A percentile compares a stretch with the other conserved stretches of the same genome.
These are phyloP conservation scores for Zelopaecilomyces penicillatus DNA, from an alignment of 2,329 filamentous ascomycete species.

Conservation along the genomic window DNA sequence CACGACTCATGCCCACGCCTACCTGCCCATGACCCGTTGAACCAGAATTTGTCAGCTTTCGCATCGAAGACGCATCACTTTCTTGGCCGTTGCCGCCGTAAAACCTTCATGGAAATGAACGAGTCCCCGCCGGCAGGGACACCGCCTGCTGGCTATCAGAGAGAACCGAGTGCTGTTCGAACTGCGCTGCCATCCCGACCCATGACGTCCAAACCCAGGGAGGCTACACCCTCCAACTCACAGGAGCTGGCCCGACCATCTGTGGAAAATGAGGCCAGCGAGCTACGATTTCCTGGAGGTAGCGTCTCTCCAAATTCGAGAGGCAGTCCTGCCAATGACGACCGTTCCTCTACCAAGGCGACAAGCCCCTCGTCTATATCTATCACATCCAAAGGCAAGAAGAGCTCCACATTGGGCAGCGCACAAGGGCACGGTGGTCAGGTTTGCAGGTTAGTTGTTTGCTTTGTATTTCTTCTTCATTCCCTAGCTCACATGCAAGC, in stretches of 20 bases:
- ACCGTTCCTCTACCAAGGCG: conserved; percentile 15
- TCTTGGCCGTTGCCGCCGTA: not conserved
- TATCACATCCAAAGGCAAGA: conserved; percentile 11
- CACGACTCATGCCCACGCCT: no score
- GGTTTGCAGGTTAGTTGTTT: conserved; percentile 56
- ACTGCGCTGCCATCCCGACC: conserved; percentile 31
- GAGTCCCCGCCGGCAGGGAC: conserved; percentile 18
- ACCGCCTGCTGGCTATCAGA: conserved; percentile 19
- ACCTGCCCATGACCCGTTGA: no score
- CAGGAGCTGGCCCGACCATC: conserved; percentile 17
- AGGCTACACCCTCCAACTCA: conserved; percentile 10
- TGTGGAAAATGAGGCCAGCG: conserved; percentile 15
- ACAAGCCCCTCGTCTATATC: conserved; percentile 20
- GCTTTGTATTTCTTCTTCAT: not conserved
- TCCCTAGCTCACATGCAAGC: conserved; percentile 7
- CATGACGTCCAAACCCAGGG: conserved; percentile 24
- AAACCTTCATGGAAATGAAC: conserved; percentile 20
- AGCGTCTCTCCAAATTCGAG: conserved; percentile 19
- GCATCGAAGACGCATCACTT: not conserved
- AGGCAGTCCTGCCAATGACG: conserved; percentile 17
- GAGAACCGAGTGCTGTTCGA: conserved; percentile 22
- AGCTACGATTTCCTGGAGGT: conserved; percentile 11
- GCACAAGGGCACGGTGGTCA: conserved; percentile 45
- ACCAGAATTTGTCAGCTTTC: conserved; percentile 7
- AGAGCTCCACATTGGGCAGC: conserved; percentile 6